phyloP scores from a whole-genome alignment of 805 yeast species.

The Yamadazyma olivae region DNA sequence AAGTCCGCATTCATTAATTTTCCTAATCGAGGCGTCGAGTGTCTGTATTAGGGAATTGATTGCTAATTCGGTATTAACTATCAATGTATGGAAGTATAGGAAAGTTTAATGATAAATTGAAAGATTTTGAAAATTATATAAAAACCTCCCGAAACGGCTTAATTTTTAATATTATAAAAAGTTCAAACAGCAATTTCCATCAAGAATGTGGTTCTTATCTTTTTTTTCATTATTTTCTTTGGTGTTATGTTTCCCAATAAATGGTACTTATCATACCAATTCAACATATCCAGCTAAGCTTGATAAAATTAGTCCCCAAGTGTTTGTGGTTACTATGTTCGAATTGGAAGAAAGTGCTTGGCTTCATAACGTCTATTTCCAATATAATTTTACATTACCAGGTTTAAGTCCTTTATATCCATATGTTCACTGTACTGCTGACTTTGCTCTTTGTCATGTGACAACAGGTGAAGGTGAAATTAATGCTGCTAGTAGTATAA shows the following conservation, averaged over 20 bases:
- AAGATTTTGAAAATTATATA: too few species aligned
- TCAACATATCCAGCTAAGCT: neutral
- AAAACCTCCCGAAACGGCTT: too few species aligned
- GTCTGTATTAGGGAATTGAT: too few species aligned
- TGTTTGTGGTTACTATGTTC: constrained; percentile 56
- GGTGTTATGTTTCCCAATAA: constrained; percentile 5
- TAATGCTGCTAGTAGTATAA: constrained; percentile 59
- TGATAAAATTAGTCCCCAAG: constrained; percentile 44
- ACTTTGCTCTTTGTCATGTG: constrained; percentile 52
- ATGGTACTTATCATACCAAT: neutral
- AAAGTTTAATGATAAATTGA: too few species aligned
- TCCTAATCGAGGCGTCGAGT: too few species aligned
- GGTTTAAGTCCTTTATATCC: constrained; percentile 64
- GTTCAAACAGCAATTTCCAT: too few species aligned
- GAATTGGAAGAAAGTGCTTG: constrained; percentile 51
- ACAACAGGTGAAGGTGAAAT: constrained; percentile 72
- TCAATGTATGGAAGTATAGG: too few species aligned
- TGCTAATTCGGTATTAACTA: too few species aligned
- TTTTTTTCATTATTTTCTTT: constrained; percentile 3
- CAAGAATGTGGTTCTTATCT: neutral
- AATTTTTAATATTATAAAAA: too few species aligned
- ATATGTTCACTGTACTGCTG: constrained; percentile 49
- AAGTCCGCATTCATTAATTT: too few species aligned
- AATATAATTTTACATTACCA: constrained; percentile 57
- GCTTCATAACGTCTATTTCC: constrained; percentile 46